Evolutionary conservation across 1,284 basidiomycete species (phyloP).

Genomic region (Leucoagaricus sp.): DNA sequence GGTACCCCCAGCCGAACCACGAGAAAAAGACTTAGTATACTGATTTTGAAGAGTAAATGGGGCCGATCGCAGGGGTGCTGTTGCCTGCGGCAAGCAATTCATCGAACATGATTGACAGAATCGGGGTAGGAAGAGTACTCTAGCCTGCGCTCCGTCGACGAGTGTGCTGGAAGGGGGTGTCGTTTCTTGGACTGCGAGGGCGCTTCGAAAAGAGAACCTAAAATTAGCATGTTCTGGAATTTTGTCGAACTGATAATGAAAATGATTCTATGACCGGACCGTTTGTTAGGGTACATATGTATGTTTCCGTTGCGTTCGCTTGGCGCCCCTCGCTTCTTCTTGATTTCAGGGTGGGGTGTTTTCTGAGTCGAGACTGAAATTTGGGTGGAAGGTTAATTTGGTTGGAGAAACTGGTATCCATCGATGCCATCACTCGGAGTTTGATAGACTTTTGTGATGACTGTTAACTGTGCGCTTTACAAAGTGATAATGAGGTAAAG

Average conservation of each 20-base stretch:
- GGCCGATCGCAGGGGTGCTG: too few species aligned
- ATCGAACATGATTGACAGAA: constrained; percentile 6
- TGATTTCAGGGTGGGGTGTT: too few species aligned
- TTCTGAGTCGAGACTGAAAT: too few species aligned
- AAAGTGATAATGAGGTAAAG: constrained; percentile 11
- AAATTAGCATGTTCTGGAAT: neutral
- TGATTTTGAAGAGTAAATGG: too few species aligned
- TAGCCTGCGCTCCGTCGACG: neutral
- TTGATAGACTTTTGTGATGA: constrained; percentile 11
- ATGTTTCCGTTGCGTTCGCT: too few species aligned
- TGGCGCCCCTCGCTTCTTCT: too few species aligned
- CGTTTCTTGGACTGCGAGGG: neutral
- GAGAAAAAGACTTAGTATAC: too few species aligned
- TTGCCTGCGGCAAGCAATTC: too few species aligned
- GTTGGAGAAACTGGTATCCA: neutral
- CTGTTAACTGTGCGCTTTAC: neutral
- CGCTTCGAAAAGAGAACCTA: neutral
- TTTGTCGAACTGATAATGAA: neutral
- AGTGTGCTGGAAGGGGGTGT: neutral
- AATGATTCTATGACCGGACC: neutral
- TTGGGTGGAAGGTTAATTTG: neutral
- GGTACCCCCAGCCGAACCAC: too few species aligned
- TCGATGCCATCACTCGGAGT: neutral
- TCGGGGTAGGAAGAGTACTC: neutral
- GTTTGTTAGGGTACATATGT: neutral